Evolutionary conservation across 805 yeast species (phyloP).

Genomic region (Saturnispora saitoi): DNA sequence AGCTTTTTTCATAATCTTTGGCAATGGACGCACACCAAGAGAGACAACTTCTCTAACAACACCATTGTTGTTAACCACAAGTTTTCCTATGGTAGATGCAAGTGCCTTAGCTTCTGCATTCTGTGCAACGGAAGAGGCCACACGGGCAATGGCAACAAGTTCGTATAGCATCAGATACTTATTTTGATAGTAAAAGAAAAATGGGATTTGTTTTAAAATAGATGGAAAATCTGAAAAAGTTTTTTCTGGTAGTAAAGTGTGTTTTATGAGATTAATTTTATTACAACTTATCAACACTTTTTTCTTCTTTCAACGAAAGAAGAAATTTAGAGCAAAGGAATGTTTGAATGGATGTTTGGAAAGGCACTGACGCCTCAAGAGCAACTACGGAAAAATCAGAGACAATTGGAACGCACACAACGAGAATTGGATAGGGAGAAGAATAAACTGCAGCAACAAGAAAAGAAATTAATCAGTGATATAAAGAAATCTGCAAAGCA

Average conservation of each 20-base stretch:
- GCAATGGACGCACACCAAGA: slow-evolving; percentile 70
- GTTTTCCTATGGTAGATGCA: slow-evolving; percentile 60
- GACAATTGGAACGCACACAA: slow-evolving; percentile 91
- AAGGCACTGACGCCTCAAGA: slow-evolving; percentile 92
- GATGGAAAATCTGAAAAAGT: not conserved
- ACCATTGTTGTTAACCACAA: slow-evolving; percentile 84
- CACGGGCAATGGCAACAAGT: slow-evolving; percentile 82
- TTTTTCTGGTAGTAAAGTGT: not conserved
- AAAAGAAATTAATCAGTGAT: slow-evolving; percentile 75
- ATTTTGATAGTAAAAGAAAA: not conserved
- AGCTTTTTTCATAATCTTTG: slow-evolving; percentile 73
- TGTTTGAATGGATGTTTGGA: slow-evolving; percentile 94
- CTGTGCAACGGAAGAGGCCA: slow-evolving; percentile 45
- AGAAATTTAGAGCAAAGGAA: slow-evolving; percentile 2
- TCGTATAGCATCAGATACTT: slow-evolving; percentile 66
- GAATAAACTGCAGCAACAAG: slow-evolving; percentile 79
- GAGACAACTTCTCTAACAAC: slow-evolving; percentile 79
- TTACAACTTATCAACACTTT: not conserved
- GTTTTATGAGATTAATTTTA: not conserved
- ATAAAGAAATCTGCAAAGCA: slow-evolving; percentile 87
- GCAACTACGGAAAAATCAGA: slow-evolving; percentile 85
- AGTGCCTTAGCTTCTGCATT: slow-evolving; percentile 55
- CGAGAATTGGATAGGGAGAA: slow-evolving; percentile 88
- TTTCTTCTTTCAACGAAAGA: not conserved
- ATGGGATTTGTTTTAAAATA: not conserved